Evolutionary conservation across 768 basidiomycete species (phyloP).

Genomic region (Rhodotorula paludigena): DNA sequence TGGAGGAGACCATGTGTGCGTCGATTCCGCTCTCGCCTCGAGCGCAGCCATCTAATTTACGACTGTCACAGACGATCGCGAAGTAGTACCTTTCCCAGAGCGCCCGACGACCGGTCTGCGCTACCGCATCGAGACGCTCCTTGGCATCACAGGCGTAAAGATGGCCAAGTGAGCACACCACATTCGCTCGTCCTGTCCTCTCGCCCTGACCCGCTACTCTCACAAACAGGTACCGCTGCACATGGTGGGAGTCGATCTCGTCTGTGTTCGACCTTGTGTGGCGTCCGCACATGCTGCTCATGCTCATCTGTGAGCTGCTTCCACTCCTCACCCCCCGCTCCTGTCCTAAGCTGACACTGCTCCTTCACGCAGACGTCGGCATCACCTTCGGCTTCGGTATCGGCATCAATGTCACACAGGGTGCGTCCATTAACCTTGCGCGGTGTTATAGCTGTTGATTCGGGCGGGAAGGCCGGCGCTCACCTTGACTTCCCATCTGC

Average conservation of each 20-base stretch:
- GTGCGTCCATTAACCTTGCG: slow-evolving; percentile 47
- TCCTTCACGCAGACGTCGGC: slow-evolving; percentile 47
- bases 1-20: slow-evolving; percentile 56
- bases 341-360: background rate
- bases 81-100: slow-evolving; percentile 54
- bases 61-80: slow-evolving; percentile 52
- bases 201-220: background rate
- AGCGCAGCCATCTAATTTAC: slow-evolving; percentile 37
- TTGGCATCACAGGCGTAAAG: slow-evolving; percentile 61
- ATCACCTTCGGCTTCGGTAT: slow-evolving; percentile 60
- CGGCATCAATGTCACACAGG: slow-evolving; percentile 57
- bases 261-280: slow-evolving; percentile 57
- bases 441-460: no score
- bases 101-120: slow-evolving; percentile 51
- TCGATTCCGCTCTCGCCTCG: slow-evolving; percentile 1
- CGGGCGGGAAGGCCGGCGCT: no score
- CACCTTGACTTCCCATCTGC: background rate
- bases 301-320: slow-evolving; percentile 49
- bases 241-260: slow-evolving; percentile 54
- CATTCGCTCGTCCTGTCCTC: no score
- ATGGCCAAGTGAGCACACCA: slow-evolving; percentile 58
- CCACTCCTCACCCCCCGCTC: no score
- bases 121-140: slow-evolving; percentile 57
- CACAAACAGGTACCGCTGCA: slow-evolving; percentile 49
- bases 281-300: slow-evolving; percentile 59